Evolutionary conservation across 1,284 basidiomycete species (phyloP).

Genomic region (Cutaneotrichosporon dermatis): DNA sequence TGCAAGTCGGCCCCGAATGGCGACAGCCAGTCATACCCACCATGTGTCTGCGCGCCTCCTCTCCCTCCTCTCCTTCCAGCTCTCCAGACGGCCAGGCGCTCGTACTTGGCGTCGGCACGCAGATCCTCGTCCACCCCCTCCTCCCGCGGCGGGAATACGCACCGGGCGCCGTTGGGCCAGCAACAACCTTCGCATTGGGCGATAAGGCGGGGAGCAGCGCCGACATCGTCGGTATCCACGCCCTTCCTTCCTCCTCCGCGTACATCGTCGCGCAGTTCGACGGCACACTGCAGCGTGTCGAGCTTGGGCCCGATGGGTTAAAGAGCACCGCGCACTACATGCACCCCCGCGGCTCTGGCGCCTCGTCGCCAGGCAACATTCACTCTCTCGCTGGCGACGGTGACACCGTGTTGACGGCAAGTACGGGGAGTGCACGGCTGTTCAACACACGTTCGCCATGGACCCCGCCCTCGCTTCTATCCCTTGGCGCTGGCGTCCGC

Average conservation of each 20-base stretch:
- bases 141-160: background rate
- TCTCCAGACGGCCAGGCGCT: constrained; percentile 18
- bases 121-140: constrained; percentile 33
- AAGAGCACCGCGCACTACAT: constrained; percentile 16
- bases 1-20: constrained; percentile 40
- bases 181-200: constrained; percentile 23
- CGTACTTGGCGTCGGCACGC: constrained; percentile 32
- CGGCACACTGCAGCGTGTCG: constrained; percentile 35
- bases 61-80: too few species aligned
- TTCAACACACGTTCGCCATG: constrained; percentile 36
- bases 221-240: constrained; percentile 36
- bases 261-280: constrained; percentile 35
- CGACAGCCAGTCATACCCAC: constrained; percentile 35
- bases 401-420: constrained; percentile 27
- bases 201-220: constrained; percentile 21
- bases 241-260: constrained; percentile 15
- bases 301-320: background rate
- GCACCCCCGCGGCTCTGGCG: constrained; percentile 9
- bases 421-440: constrained; percentile 20
- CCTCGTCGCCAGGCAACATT: constrained; percentile 6
- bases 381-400: constrained; percentile 14
- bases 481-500: constrained; percentile 16
- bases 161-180: background rate
- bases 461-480: constrained; percentile 24
- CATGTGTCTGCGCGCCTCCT: constrained; percentile 15